phyloP scores from a whole-genome alignment of 257 asterid species.

The Agastache rugosa region DNA sequence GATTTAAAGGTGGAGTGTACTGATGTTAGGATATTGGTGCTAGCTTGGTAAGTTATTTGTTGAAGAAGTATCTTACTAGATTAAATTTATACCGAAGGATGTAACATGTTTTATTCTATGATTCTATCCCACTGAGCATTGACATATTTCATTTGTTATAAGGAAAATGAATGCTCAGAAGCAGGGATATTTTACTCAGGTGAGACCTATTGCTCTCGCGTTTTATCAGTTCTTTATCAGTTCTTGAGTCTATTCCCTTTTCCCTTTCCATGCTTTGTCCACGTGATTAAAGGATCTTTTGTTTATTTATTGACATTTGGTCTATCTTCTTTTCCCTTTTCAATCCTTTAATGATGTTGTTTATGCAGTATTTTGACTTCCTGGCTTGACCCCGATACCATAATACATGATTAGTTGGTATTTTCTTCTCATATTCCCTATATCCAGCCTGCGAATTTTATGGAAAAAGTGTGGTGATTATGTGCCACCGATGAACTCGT shows the following conservation, averaged over 20 bases:
- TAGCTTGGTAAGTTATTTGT: conserved; percentile 73
- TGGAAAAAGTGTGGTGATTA: not conserved
- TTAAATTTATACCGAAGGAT: conserved; percentile 8
- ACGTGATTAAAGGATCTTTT: conserved; percentile 11
- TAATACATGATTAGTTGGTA: too few species aligned
- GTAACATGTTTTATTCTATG: conserved; percentile 35
- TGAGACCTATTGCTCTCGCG: conserved; percentile 38
- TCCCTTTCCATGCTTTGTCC: conserved; percentile 17
- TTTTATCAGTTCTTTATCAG: conserved; percentile 19
- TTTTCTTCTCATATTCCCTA: conserved; percentile 1
- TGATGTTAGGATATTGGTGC: conserved; percentile 80
- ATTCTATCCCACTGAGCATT: conserved; percentile 28
- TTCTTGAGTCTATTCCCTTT: too few species aligned
- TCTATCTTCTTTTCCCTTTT: not conserved
- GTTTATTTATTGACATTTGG: not conserved
- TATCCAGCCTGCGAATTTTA: conserved; percentile 14
- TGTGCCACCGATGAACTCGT: too few species aligned
- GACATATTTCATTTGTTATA: conserved; percentile 30
- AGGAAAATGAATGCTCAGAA: conserved; percentile 96
- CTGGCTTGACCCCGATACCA: not conserved
- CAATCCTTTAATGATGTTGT: not conserved
- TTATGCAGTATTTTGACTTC: not conserved
- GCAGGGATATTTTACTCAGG: conserved; percentile 87
- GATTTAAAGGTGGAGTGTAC: conserved; percentile 85
- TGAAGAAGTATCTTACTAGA: conserved; percentile 13